These are phyloP conservation scores for Cryptosporidium bovis DNA, from an alignment of 169 alveolate genomes.

Conservation along the genomic window DNA sequence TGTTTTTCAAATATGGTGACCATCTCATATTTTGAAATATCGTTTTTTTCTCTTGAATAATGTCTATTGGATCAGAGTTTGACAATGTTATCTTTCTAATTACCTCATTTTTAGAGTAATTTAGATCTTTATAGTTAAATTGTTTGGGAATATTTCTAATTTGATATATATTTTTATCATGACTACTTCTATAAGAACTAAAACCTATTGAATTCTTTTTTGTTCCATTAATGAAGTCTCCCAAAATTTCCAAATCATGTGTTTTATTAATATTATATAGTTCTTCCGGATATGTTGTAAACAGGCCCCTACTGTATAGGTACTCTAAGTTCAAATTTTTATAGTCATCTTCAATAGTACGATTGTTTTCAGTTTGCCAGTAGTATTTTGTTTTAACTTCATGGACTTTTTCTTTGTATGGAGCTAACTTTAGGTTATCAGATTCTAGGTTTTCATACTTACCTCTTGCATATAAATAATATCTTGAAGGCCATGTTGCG, in stretches of 20 bases:
- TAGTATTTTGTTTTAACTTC: background rate
- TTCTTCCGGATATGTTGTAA: too few species aligned
- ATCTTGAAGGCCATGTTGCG: too few species aligned
- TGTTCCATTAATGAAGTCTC: background rate
- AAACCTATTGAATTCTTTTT: background rate
- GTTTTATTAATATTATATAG: too few species aligned
- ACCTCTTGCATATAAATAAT: too few species aligned
- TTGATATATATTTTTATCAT: background rate
- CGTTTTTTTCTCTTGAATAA: constrained; percentile 28
- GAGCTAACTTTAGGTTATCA: background rate
- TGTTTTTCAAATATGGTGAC: constrained; percentile 8
- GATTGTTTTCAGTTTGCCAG: background rate
- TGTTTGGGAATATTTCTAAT: background rate
- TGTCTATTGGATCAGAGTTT: constrained; percentile 29
- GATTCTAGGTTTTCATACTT: background rate
- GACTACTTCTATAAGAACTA: background rate
- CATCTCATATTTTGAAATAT: constrained; percentile 22
- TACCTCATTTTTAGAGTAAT: background rate
- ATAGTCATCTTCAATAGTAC: background rate
- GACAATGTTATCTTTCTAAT: constrained; percentile 6
- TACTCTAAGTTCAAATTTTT: constrained; percentile 1
- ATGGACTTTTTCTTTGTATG: background rate
- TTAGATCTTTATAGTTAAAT: background rate
- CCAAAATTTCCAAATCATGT: too few species aligned
- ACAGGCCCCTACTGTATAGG: too few species aligned